phyloP scores from a whole-genome alignment of 768 basidiomycete genomes.

The Boletus vinaceobasis region DNA sequence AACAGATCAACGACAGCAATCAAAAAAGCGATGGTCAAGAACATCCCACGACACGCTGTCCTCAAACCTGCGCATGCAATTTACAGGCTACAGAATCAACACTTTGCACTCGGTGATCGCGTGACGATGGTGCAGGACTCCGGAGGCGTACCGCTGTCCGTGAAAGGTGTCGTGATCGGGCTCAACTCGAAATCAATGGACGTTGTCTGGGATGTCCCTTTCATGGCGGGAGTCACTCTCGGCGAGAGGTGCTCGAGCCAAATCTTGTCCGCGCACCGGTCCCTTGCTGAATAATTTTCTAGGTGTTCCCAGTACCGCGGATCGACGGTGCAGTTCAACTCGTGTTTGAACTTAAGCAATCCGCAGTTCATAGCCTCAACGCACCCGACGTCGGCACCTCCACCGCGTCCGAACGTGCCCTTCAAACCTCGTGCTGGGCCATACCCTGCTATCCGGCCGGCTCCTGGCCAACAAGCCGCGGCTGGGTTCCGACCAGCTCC shows the following conservation, averaged over 20 bases:
- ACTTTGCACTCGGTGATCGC: slow-evolving; percentile 84
- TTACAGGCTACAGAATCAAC: slow-evolving; percentile 86
- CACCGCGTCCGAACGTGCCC: slow-evolving; percentile 44
- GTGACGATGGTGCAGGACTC: slow-evolving; percentile 97
- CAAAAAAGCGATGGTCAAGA: slow-evolving; percentile 91
- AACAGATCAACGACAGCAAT: slow-evolving; percentile 60
- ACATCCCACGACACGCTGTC: slow-evolving; percentile 88
- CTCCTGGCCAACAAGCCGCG: slow-evolving; percentile 50
- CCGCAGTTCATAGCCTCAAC: slow-evolving; percentile 83
- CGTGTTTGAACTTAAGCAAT: slow-evolving; percentile 84
- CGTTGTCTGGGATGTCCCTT: slow-evolving; percentile 93
- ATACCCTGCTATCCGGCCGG: slow-evolving; percentile 55
- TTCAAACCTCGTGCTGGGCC: slow-evolving; percentile 72
- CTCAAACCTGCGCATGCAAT: slow-evolving; percentile 89
- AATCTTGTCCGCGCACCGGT: background rate
- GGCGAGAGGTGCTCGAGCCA: slow-evolving; percentile 59
- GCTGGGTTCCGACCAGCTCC: slow-evolving; percentile 66
- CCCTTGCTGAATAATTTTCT: background rate
- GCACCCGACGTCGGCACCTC: slow-evolving; percentile 51
- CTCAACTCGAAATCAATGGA: slow-evolving; percentile 86
- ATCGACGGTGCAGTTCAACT: slow-evolving; percentile 79
- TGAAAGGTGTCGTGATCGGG: slow-evolving; percentile 93
- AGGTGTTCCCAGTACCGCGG: slow-evolving; percentile 94
- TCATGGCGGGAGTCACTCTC: slow-evolving; percentile 89
- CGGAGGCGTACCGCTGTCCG: slow-evolving; percentile 84